phyloP scores from a whole-genome alignment of 106 monocot genomes.

The Allium cepa region DNA sequence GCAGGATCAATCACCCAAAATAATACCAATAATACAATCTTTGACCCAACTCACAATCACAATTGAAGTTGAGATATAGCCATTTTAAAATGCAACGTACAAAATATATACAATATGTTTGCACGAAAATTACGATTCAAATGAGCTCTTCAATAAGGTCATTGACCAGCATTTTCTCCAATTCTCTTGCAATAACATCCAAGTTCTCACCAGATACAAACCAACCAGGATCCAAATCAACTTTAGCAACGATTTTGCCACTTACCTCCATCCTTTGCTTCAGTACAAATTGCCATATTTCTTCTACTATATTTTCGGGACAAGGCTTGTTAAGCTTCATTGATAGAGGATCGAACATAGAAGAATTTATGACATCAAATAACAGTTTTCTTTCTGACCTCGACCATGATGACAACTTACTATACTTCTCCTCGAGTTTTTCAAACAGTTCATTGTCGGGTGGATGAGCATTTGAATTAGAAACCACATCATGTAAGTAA shows the following conservation, averaged over 20 bases:
- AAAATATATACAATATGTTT: no score
- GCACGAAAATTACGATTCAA: no score
- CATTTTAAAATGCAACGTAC: no score
- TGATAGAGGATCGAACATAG: conserved; percentile 25
- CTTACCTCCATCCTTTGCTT: conserved; percentile 18
- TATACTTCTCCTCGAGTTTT: conserved; percentile 69
- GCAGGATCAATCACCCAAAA: no score
- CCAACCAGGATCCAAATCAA: conserved; percentile 28
- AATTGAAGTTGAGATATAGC: no score
- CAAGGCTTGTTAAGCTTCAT: conserved; percentile 5
- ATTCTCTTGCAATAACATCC: conserved; percentile 30
- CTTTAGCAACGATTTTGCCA: not conserved
- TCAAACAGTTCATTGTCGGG: conserved; percentile 33
- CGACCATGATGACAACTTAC: conserved; percentile 31
- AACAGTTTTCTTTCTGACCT: conserved; percentile 62
- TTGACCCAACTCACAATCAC: no score
- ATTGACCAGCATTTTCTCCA: conserved; percentile 36
- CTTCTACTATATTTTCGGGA: conserved; percentile 33
- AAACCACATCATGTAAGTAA: conserved; percentile 68
- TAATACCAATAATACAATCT: no score
- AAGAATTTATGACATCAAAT: conserved; percentile 62
- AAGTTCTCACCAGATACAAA: conserved; percentile 19
- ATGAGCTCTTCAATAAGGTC: conserved; percentile 55
- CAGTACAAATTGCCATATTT: conserved; percentile 51
- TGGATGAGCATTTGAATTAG: conserved; percentile 30